These are phyloP conservation scores for Pseudogymnoascus destructans DNA, from an alignment of 2,329 filamentous ascomycete species.

Conservation along the genomic window DNA sequence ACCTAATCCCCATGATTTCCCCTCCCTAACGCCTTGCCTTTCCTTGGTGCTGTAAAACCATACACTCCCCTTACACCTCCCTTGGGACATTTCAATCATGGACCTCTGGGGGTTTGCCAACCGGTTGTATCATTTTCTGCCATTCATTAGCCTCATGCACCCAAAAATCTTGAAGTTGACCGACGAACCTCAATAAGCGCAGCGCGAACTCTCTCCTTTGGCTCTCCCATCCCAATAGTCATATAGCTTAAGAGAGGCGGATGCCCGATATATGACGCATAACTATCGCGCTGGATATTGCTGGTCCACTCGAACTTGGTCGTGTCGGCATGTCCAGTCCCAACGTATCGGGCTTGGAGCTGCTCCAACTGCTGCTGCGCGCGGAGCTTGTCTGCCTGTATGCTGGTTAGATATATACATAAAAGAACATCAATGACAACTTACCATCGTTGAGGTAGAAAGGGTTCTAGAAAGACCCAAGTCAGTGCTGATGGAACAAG, in stretches of 20 bases:
- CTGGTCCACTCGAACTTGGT: conserved; percentile 96
- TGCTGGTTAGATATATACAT: background rate
- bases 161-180: background rate
- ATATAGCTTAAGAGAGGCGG: conserved; percentile 81
- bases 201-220: conserved; percentile 64
- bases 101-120: conserved; percentile 52
- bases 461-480: background rate
- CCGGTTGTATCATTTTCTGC: conserved; percentile 56
- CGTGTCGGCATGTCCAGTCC: conserved; percentile 91
- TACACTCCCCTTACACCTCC: background rate
- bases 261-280: conserved; percentile 79
- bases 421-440: background rate
- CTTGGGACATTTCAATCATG: conserved; percentile 25
- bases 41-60: background rate
- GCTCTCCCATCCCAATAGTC: conserved; percentile 76
- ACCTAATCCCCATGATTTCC: background rate
- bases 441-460: background rate
- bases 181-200: conserved; percentile 58
- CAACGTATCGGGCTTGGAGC: conserved; percentile 89
- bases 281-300: conserved; percentile 90
- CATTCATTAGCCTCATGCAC: conserved; percentile 8
- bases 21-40: background rate
- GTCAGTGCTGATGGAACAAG: background rate
- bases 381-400: conserved; percentile 87
- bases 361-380: conserved; percentile 96